These are phyloP conservation scores for Striga hermonthica DNA, from an alignment of 305 asterid species.

Conservation along the genomic window DNA sequence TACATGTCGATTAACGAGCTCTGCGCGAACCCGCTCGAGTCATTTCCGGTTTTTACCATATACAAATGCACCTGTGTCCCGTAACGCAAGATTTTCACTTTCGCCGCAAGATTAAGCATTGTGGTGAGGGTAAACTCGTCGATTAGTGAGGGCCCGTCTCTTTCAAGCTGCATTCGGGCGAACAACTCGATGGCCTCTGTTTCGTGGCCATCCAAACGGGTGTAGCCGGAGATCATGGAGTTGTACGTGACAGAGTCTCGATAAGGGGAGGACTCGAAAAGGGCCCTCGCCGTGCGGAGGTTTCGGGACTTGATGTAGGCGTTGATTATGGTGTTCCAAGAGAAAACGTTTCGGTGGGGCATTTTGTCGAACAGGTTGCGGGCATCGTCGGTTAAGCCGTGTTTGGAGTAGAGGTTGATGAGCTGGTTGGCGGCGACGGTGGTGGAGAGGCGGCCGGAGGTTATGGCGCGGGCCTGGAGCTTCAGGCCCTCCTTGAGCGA, in stretches of 20 bases:
- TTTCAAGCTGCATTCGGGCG: conserved; percentile 48
- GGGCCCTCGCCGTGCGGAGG: conserved; percentile 44
- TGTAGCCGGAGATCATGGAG: conserved; percentile 64
- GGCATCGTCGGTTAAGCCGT: conserved; percentile 50
- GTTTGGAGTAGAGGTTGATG: conserved; percentile 45
- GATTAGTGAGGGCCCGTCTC: conserved; percentile 31
- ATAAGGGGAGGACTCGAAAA: conserved; percentile 57
- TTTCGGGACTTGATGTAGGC: conserved; percentile 50
- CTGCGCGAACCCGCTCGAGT: conserved; percentile 53
- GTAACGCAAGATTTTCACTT: conserved; percentile 39
- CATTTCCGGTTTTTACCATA: conserved; percentile 75
- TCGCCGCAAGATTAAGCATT: conserved; percentile 67
- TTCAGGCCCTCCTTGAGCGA: conserved; percentile 54
- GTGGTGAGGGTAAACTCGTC: conserved; percentile 79
- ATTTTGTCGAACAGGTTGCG: conserved; percentile 72
- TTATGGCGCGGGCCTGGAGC: conserved; percentile 48
- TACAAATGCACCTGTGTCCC: conserved; percentile 70
- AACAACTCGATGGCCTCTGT: conserved; percentile 51
- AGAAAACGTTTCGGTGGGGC: conserved; percentile 63
- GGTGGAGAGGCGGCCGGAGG: conserved; percentile 46
- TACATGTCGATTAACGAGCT: conserved; percentile 86
- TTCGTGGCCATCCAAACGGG: conserved; percentile 47
- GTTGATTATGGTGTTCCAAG: conserved; percentile 73
- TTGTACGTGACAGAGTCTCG: conserved; percentile 72
- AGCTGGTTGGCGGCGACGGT: conserved; percentile 51